Conservation (phyloP, 2,329 filamentous ascomycete species). For the Fusarium sp. region DNA sequence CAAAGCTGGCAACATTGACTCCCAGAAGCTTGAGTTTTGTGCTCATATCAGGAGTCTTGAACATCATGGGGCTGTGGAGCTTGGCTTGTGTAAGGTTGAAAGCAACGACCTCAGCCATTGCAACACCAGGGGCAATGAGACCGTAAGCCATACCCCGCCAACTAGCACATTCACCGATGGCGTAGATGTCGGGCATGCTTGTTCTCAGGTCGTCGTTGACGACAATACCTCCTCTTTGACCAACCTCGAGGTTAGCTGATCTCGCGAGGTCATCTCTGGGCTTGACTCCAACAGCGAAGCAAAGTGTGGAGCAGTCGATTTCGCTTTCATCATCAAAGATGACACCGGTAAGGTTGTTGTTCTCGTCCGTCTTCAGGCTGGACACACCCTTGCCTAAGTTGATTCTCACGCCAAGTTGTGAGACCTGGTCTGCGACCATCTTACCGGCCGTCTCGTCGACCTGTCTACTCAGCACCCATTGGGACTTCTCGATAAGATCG, state of each 20-base stretch:
- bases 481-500: conserved; percentile 82
- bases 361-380: conserved; percentile 74
- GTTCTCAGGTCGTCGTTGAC: conserved; percentile 76
- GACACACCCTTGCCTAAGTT: conserved; percentile 81
- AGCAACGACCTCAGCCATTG: conserved; percentile 91
- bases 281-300: conserved; percentile 89
- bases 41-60: conserved; percentile 87
- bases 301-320: conserved; percentile 83
- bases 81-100: conserved; percentile 91
- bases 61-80: conserved; percentile 74
- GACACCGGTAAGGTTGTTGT: conserved; percentile 77
- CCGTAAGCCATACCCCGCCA: conserved; percentile 90
- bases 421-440: conserved; percentile 85
- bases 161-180: conserved; percentile 90
- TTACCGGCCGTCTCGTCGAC: conserved; percentile 83
- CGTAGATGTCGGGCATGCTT: conserved; percentile 79
- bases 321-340: conserved; percentile 83
- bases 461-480: conserved; percentile 85
- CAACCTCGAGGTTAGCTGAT: conserved; percentile 76
- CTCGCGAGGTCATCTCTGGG: conserved; percentile 82
- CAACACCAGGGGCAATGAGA: conserved; percentile 87
- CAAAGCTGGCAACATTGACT: conserved; percentile 92
- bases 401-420: conserved; percentile 81
- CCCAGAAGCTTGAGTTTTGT: conserved; percentile 92
- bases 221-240: conserved; percentile 79